phyloP scores from a whole-genome alignment of 345 rosid genomes.

The Eucalyptus regnans region DNA sequence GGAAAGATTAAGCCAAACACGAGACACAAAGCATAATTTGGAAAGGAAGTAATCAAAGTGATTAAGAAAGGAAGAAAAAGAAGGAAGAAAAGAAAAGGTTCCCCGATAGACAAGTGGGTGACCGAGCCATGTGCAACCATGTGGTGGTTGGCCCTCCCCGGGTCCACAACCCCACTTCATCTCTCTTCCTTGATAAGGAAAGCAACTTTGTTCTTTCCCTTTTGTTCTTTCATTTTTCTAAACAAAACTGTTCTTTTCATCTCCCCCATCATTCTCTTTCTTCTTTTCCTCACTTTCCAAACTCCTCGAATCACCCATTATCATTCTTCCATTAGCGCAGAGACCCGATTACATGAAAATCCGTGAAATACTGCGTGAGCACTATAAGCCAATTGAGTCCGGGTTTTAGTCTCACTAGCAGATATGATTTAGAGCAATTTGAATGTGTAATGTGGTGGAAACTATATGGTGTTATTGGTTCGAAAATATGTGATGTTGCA shows the following conservation, averaged over 20 bases:
- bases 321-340: not conserved
- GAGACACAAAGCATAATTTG: slow-evolving; percentile 11
- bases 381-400: not conserved
- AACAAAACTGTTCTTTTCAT: not conserved
- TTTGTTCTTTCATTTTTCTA: not conserved
- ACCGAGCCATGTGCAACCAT: slow-evolving; percentile 26
- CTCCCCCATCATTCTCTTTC: not conserved
- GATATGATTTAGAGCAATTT: not conserved
- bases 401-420: not conserved
- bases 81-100: not conserved
- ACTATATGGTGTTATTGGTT: not conserved
- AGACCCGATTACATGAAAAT: not conserved
- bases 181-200: slow-evolving; percentile 3
- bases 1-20: slow-evolving; percentile 2
- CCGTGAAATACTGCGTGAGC: not conserved
- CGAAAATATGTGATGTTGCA: not conserved
- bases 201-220: not conserved
- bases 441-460: not conserved
- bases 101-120: slow-evolving; percentile 16
- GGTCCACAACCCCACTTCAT: slow-evolving; percentile 19
- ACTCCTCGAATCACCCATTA: not conserved
- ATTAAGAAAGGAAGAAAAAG: not conserved
- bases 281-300: not conserved
- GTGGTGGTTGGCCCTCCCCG: slow-evolving; percentile 20
- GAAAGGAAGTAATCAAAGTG: slow-evolving; percentile 8